Evolutionary conservation across 139 green algal species (phyloP).

Genomic region (Dunaliella primolecta): DNA sequence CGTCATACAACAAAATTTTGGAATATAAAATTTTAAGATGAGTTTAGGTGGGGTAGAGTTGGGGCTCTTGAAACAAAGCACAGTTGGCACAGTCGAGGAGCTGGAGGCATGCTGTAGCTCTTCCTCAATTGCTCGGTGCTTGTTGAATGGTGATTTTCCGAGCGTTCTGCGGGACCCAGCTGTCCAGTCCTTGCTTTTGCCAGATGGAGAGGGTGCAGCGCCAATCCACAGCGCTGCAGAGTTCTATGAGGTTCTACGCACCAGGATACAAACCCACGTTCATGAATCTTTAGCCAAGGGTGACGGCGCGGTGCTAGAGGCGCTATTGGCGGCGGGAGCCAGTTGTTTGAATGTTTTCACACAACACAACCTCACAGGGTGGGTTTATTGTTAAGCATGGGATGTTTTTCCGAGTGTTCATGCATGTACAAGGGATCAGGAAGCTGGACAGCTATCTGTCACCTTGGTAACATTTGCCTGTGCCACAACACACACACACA

Average conservation of each 20-base stretch:
- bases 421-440: not conserved
- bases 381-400: not conserved
- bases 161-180: not conserved
- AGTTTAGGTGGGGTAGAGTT: too few species aligned
- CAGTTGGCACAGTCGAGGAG: not conserved
- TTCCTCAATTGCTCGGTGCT: not conserved
- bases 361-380: conserved; percentile 73
- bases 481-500: not conserved
- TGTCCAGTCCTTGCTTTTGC: not conserved
- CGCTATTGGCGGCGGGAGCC: conserved; percentile 34
- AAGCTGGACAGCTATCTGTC: conserved; percentile 3
- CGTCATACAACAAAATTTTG: too few species aligned
- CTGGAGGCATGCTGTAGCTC: too few species aligned
- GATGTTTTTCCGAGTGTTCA: conserved; percentile 13
- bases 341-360: conserved; percentile 55
- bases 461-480: not conserved
- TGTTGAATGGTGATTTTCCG: not conserved
- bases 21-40: too few species aligned
- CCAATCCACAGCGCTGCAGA: not conserved
- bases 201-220: not conserved
- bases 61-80: not conserved
- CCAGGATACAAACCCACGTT: not conserved
- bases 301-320: not conserved
- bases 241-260: not conserved
- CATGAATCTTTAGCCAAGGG: not conserved